Conservation (phyloP, 139 green algal genomes). For the Volvox africanus region DNA sequence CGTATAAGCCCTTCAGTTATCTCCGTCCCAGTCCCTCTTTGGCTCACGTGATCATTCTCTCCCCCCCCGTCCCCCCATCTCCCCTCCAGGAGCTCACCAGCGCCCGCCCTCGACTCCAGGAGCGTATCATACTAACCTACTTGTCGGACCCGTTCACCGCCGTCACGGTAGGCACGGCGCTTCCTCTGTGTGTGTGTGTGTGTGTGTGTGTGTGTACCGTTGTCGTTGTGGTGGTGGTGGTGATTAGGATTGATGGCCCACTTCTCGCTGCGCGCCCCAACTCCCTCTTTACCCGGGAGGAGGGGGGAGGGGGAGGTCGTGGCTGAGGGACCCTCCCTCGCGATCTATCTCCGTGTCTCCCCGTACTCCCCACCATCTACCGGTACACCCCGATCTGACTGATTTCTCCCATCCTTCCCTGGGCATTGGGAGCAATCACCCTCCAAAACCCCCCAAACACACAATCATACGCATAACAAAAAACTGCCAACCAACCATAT, state of each 20-base stretch:
- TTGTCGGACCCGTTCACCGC: constrained; percentile 34
- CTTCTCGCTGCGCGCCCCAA: too few species aligned
- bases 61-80: too few species aligned
- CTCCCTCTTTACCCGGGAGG: too few species aligned
- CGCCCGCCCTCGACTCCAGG: constrained; percentile 14
- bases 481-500: too few species aligned
- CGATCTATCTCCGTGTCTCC: not conserved
- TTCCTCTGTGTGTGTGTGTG: too few species aligned
- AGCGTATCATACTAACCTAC: constrained; percentile 43
- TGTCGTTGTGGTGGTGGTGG: not conserved
- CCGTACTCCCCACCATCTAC: too few species aligned
- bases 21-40: not conserved
- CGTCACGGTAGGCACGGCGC: not conserved
- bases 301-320: not conserved
- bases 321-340: not conserved
- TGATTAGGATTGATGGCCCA: not conserved
- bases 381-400: too few species aligned
- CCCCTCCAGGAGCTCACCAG: not conserved
- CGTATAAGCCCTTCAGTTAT: too few species aligned
- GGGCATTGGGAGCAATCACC: too few species aligned
- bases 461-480: not conserved
- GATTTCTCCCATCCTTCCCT: too few species aligned
- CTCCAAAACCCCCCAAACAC: too few species aligned
- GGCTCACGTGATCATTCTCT: not conserved
- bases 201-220: not conserved